Percentiles rank a stretch among this genome's conserved stretches.
These are phyloP conservation scores for Lactarius akahatsu DNA, from an alignment of 768 basidiomycete species.

Conservation along the genomic window DNA sequence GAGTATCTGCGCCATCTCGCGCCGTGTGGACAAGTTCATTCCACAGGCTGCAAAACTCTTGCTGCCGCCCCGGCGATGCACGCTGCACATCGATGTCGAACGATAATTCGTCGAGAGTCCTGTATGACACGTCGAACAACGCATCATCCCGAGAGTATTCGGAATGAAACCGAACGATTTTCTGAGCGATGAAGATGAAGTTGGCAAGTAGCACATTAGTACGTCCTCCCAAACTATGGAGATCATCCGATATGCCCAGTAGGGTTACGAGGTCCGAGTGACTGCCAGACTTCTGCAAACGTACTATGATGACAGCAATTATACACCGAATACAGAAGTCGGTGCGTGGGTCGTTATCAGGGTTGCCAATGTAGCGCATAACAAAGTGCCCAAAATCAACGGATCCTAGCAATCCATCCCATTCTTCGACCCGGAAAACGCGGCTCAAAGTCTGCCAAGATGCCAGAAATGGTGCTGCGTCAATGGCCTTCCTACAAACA, in stretches of 20 bases:
- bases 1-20: not conserved
- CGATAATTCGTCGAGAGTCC: not conserved
- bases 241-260: conserved; percentile 8
- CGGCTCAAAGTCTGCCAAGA: not conserved
- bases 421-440: not conserved
- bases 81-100: not conserved
- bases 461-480: not conserved
- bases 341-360: not conserved
- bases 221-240: no score
- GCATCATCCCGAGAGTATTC: not conserved
- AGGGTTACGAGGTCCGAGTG: not conserved
- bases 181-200: not conserved
- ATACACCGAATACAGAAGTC: conserved; percentile 7
- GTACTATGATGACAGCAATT: not conserved
- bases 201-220: conserved; percentile 10
- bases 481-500: not conserved
- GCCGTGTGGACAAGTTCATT: conserved; percentile 2
- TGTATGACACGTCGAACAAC: not conserved
- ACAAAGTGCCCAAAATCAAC: not conserved
- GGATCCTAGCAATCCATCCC: not conserved
- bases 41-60: conserved; percentile 10
- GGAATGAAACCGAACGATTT: not conserved
- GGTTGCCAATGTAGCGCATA: not conserved
- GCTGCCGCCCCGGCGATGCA: conserved; percentile 10
- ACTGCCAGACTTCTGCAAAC: not conserved